Conservation (phyloP, 257 asterid genomes). For the Verbena officinalis region DNA sequence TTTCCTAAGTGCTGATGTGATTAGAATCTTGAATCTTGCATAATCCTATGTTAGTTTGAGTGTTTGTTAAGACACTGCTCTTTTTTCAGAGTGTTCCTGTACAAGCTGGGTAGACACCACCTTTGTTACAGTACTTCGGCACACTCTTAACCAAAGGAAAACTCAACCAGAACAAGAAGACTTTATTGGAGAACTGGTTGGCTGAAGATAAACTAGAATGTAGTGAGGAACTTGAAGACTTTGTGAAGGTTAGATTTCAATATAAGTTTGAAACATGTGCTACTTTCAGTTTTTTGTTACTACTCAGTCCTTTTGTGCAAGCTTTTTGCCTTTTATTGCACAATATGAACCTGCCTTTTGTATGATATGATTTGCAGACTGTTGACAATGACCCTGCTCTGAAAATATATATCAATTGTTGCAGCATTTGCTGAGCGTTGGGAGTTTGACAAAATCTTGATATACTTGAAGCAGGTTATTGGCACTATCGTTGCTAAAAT, state of each 20-base stretch:
- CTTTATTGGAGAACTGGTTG: slow-evolving; percentile 90
- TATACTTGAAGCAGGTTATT: slow-evolving; percentile 89
- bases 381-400: slow-evolving; percentile 96
- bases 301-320: neutral
- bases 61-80: neutral
- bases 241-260: too few relatives aligned
- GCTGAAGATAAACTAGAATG: slow-evolving; percentile 96
- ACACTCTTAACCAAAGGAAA: slow-evolving; percentile 84
- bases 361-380: slow-evolving; percentile 58
- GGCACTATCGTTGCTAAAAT: neutral
- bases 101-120: slow-evolving; percentile 97
- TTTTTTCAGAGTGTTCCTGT: slow-evolving; percentile 89
- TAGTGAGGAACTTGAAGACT: slow-evolving; percentile 98
- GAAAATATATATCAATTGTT: slow-evolving; percentile 84
- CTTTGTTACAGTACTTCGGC: too few relatives aligned
- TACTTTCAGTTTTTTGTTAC: neutral
- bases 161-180: slow-evolving; percentile 92
- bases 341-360: slow-evolving; percentile 24
- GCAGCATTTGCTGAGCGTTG: too few relatives aligned
- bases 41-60: neutral
- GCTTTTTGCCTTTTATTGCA: slow-evolving; percentile 19
- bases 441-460: slow-evolving; percentile 88
- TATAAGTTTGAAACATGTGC: slow-evolving; percentile 5
- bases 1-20: slow-evolving; percentile 12
- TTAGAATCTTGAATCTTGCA: slow-evolving; percentile 12